Evolutionary conservation across 2,329 filamentous ascomycete species (phyloP), one percentile per base, ranked within the genome.

Genomic region (Malbranchea zuffiana): DNA sequence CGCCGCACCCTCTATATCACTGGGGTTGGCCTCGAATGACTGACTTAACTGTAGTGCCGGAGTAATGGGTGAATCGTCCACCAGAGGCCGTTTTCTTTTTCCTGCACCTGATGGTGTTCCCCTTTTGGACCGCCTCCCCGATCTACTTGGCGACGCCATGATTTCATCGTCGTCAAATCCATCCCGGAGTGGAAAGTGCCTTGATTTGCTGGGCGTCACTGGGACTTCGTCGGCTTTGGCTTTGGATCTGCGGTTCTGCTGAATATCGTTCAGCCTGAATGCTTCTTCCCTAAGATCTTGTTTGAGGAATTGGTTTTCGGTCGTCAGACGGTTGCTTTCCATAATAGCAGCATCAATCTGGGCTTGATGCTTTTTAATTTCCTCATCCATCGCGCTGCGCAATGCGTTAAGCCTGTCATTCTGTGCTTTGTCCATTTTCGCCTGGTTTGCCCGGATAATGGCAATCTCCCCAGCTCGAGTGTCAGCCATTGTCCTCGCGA

Each of bases 111-210:
- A 70, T 2, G 75, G 73, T 1, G 74, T 78, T 7, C 56, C 55
- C 28, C 67, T 61, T 50, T 69, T 74, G 4, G 63, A 60, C 44
- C 61, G 65, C 30, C 54, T 47, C 24, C 50, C 47, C 5, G 64
- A 61, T 46, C 68, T 75, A 35, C 66, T 72, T 3, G 73, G 73
- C 2, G 73, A 76, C 1, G 65, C 53, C 43, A 69, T 61, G 39
- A 78, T 65, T 49, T 79, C 72, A 38, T 71, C 67, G 44, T 79
- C 72, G 39, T 78, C 72, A 49, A 80, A 80, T 12, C 75, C 75
- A 57, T 80, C 75, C 11, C 73, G 66, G 23, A 71, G 64, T 2
- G 66, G 63, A 1, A 67, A 54, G 5, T 54, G 53, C 43, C 59
- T 64, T n/a, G 59, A 54, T 45, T 67, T 71, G 41, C 57, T 69